A percentile compares a stretch with the other conserved stretches of the same genome.
Evolutionary conservation across 305 asterid genomes (phyloP).

Genomic region (Fraxinus xanthoxyloides): DNA sequence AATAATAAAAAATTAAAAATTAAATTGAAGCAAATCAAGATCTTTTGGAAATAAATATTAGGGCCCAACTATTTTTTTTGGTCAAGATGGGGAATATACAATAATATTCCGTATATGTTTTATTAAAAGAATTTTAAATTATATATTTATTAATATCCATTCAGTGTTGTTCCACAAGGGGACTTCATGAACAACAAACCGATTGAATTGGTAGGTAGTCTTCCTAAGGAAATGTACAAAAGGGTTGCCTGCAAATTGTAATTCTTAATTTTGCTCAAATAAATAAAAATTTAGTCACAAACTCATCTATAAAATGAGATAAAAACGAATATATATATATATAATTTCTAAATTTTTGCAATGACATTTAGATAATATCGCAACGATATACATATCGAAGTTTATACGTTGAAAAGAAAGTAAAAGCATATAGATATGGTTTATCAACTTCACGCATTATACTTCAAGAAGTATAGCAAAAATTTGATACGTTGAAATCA

Average conservation of each 20-base stretch:
- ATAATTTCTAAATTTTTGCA: too few relatives aligned
- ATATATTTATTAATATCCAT: not conserved
- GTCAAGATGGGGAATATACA: not conserved
- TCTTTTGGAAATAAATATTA: not conserved
- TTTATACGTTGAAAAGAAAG: not conserved
- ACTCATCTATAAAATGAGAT: not conserved
- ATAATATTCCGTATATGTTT: not conserved
- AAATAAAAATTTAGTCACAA: not conserved
- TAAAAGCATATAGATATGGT: not conserved
- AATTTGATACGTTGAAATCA: too few relatives aligned
- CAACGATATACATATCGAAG: too few relatives aligned
- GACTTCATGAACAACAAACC: constrained; percentile 2
- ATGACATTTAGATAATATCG: too few relatives aligned
- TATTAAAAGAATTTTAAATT: not conserved
- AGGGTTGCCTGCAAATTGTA: not conserved
- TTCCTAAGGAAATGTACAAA: not conserved
- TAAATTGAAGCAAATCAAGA: not conserved
- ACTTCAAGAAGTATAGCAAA: not conserved
- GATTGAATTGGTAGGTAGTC: not conserved
- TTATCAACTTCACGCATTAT: too few relatives aligned
- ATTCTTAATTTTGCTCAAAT: not conserved
- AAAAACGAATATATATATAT: too few relatives aligned
- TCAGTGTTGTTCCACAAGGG: not conserved
- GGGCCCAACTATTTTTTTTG: not conserved
- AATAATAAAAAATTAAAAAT: not conserved